These are phyloP conservation scores for Starmerella stigmatis DNA, from an alignment of 805 yeast genomes.

Conservation along the genomic window DNA sequence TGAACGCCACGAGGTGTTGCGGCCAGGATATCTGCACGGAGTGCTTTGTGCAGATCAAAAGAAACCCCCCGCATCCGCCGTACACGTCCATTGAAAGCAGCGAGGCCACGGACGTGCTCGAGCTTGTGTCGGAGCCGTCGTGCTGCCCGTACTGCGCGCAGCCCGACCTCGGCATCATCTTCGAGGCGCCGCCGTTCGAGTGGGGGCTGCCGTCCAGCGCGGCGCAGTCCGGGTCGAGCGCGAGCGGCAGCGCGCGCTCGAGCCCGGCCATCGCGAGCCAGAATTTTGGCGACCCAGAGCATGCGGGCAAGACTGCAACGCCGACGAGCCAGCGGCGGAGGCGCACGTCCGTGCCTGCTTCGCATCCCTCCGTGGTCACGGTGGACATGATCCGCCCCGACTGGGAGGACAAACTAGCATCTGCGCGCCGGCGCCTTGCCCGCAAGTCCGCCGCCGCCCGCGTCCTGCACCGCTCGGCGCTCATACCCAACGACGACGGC, in stretches of 20 bases:
- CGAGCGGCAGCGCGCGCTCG: too few relatives aligned
- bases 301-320: too few relatives aligned
- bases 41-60: constrained; percentile 90
- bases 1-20: constrained; percentile 81
- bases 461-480: constrained; percentile 81
- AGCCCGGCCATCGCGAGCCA: not conserved
- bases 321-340: constrained; percentile 1
- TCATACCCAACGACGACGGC: constrained; percentile 35
- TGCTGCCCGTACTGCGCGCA: constrained; percentile 90
- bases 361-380: constrained; percentile 60
- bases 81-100: constrained; percentile 49
- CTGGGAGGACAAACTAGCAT: constrained; percentile 67
- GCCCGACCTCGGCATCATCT: constrained; percentile 73
- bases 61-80: constrained; percentile 88
- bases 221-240: not conserved
- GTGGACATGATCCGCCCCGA: constrained; percentile 83
- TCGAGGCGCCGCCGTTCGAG: constrained; percentile 56
- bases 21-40: constrained; percentile 89
- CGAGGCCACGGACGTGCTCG: constrained; percentile 28
- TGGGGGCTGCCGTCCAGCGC: constrained; percentile 28
- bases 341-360: constrained; percentile 28
- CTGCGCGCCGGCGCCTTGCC: constrained; percentile 68
- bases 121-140: constrained; percentile 73
- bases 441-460: constrained; percentile 88
- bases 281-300: too few relatives aligned